Percentiles rank a stretch among this genome's conserved stretches.
Conservation (phyloP, 305 asterid species). For the Fraxinus dipetala region DNA sequence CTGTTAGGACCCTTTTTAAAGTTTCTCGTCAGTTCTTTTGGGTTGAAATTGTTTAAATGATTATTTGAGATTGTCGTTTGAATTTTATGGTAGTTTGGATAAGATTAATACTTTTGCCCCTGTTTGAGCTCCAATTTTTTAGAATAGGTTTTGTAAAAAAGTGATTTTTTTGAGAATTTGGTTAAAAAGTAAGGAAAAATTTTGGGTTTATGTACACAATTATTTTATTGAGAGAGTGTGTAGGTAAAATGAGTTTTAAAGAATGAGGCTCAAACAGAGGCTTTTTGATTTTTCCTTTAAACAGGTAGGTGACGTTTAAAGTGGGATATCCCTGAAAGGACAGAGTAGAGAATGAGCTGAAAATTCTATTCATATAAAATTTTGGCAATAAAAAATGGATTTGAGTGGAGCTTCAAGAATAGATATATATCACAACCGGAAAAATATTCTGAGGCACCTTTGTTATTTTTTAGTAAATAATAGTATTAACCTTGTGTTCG, state of each 20-base stretch:
- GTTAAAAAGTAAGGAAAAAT: not conserved
- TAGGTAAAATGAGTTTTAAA: not conserved
- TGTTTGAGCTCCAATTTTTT: not conserved
- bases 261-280: not conserved
- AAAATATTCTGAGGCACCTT: not conserved
- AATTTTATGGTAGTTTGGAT: not conserved
- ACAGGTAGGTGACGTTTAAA: not conserved
- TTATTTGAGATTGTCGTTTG: not conserved
- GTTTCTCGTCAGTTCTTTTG: not conserved
- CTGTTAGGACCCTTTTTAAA: not conserved
- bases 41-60: not conserved
- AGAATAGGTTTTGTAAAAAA: not conserved
- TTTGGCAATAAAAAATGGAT: not conserved
- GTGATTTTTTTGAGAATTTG: not conserved
- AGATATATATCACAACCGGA: not conserved
- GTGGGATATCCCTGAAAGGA: not conserved
- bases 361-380: not conserved
- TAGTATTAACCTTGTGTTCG: not conserved
- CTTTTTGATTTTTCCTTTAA: not conserved
- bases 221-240: not conserved
- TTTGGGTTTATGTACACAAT: not conserved
- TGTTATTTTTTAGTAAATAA: not conserved
- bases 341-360: not conserved
- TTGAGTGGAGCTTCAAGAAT: not conserved
- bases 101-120: not conserved